Evolutionary conservation across 441 rosid species (phyloP).

Genomic region (Populus hybrid): DNA sequence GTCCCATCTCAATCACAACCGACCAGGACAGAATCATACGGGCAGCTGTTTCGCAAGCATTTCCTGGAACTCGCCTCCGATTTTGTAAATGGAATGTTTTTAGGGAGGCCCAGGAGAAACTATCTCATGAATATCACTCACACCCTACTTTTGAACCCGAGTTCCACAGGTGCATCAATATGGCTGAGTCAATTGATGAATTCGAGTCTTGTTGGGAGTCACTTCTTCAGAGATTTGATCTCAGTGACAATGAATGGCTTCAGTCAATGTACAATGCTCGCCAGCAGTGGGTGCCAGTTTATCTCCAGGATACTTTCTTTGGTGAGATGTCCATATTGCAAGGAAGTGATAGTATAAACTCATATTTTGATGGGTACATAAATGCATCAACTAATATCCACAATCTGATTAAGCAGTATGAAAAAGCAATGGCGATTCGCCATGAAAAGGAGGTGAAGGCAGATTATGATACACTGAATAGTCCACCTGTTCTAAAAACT

Average conservation of each 20-base stretch:
- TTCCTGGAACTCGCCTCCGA: constrained; percentile 67
- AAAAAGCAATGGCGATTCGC: constrained; percentile 61
- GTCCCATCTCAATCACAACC: constrained; percentile 66
- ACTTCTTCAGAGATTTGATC: constrained; percentile 58
- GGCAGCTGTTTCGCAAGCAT: constrained; percentile 57
- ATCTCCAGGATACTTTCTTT: constrained; percentile 66
- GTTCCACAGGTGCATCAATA: constrained; percentile 61
- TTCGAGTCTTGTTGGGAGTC: constrained; percentile 69
- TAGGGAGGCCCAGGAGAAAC: constrained; percentile 68
- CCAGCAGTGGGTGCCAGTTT: constrained; percentile 75
- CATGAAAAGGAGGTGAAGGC: constrained; percentile 77
- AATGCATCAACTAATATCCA: constrained; percentile 60
- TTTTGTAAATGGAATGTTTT: constrained; percentile 80
- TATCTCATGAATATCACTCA: constrained; percentile 52
- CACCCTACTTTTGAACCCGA: constrained; percentile 70
- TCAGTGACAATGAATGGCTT: constrained; percentile 72
- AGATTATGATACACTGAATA: constrained; percentile 67
- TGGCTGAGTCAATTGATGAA: constrained; percentile 64
- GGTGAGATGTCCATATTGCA: constrained; percentile 64
- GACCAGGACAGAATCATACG: constrained; percentile 66
- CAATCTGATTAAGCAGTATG: constrained; percentile 69
- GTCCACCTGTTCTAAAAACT: constrained; percentile 55
- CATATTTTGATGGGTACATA: constrained; percentile 75
- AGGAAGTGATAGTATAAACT: constrained; percentile 60
- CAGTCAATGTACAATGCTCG: constrained; percentile 56